A percentile compares a stretch with the other conserved stretches of the same genome.
phyloP scores from a whole-genome alignment of 768 basidiomycete species.

The Crepidotus variabilis region DNA sequence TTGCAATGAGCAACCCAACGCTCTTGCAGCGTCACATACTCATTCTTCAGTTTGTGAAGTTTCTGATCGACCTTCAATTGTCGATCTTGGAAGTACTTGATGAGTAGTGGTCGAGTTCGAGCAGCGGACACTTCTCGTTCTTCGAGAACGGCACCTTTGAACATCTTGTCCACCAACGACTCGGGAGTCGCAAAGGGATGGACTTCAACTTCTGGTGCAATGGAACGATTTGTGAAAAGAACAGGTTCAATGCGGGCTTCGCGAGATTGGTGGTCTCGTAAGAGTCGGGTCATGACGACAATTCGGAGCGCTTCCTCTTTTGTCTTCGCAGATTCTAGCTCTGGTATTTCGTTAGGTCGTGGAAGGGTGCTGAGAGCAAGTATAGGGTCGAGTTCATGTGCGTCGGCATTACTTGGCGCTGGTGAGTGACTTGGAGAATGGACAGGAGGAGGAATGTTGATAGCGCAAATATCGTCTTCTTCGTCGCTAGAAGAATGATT shows the following conservation, averaged over 20 bases:
- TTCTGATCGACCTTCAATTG: slow-evolving; percentile 51
- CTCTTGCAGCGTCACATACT: slow-evolving; percentile 68
- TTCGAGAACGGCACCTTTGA: slow-evolving; percentile 29
- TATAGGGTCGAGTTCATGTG: background rate
- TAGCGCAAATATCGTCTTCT: slow-evolving; percentile 2
- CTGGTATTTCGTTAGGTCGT: slow-evolving; percentile 31
- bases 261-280: slow-evolving; percentile 56
- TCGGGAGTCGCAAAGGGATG: slow-evolving; percentile 33
- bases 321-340: slow-evolving; percentile 36
- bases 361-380: slow-evolving; percentile 5
- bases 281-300: slow-evolving; percentile 58
- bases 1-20: slow-evolving; percentile 73
- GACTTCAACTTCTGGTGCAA: slow-evolving; percentile 30
- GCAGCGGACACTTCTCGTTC: slow-evolving; percentile 33
- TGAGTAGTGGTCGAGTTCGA: slow-evolving; percentile 43
- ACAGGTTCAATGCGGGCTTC: slow-evolving; percentile 63
- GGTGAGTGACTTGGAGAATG: slow-evolving; percentile 16
- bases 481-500: slow-evolving; percentile 6
- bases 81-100: slow-evolving; percentile 50
- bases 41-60: slow-evolving; percentile 48
- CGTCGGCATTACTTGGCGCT: background rate
- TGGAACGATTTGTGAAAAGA: slow-evolving; percentile 52
- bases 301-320: slow-evolving; percentile 59
- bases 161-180: slow-evolving; percentile 45
- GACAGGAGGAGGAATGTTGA: slow-evolving; percentile 17